phyloP scores from a whole-genome alignment of 345 rosid species.

The Durio zibethinus region DNA sequence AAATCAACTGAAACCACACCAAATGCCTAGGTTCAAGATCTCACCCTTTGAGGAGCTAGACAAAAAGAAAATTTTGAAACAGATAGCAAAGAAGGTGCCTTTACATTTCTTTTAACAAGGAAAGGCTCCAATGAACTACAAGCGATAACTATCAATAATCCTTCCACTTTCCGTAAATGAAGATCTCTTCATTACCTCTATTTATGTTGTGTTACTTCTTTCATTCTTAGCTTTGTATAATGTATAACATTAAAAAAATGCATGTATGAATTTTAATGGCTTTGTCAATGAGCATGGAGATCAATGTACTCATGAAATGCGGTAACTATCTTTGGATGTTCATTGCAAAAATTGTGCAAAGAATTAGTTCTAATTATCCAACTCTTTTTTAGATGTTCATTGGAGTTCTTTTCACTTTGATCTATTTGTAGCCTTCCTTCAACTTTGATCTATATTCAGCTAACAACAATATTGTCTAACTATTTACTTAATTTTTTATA shows the following conservation, averaged over 20 bases:
- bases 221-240: not conserved
- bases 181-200: not conserved
- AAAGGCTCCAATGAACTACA: slow-evolving; percentile 96
- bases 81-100: slow-evolving; percentile 91
- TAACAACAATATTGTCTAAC: too few relatives aligned
- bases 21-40: slow-evolving; percentile 20
- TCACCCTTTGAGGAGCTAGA: slow-evolving; percentile 73
- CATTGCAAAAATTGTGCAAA: not conserved
- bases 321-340: not conserved
- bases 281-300: not conserved
- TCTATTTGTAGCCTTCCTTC: too few relatives aligned
- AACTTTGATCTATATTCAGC: too few relatives aligned
- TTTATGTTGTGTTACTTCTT: not conserved
- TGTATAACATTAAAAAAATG: not conserved
- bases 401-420: too few relatives aligned
- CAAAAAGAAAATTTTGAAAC: slow-evolving; percentile 68
- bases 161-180: not conserved
- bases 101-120: slow-evolving; percentile 80
- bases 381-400: not conserved
- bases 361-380: not conserved
- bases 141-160: slow-evolving; percentile 13
- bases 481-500: too few relatives aligned
- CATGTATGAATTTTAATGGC: not conserved
- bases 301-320: too few relatives aligned
- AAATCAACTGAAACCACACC: slow-evolving; percentile 7